A percentile compares a stretch with the other conserved stretches of the same genome.
These are phyloP conservation scores for Entophlyctis helioformis DNA, from an alignment of 192 early-diverging fungal species.

Conservation along the genomic window DNA sequence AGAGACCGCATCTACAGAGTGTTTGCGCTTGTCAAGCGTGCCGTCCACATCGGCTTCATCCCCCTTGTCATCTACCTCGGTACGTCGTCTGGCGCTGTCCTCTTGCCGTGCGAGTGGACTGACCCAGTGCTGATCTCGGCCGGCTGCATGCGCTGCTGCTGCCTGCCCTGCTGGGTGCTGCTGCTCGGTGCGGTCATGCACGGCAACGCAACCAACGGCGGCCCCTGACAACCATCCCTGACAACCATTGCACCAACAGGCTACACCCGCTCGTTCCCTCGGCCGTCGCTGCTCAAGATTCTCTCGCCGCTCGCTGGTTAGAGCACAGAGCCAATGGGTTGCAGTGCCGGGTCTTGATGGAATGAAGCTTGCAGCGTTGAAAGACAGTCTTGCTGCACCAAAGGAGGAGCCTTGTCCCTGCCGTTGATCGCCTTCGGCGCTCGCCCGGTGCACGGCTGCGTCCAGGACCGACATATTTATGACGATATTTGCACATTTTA, in stretches of 20 bases:
- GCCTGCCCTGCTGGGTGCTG: not conserved
- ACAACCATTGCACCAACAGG: conserved; percentile 8
- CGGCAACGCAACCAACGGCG: not conserved
- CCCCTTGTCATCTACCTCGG: conserved; percentile 37
- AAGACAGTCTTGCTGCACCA: too few species aligned
- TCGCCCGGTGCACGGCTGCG: too few species aligned
- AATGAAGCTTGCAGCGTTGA: too few species aligned
- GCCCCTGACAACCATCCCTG: not conserved
- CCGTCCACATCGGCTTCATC: conserved; percentile 37
- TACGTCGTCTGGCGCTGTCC: conserved; percentile 1
- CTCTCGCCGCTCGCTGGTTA: conserved; percentile 34
- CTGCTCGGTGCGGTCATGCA: not conserved
- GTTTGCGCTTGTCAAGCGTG: conserved; percentile 17
- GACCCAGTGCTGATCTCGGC: not conserved
- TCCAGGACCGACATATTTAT: too few species aligned
- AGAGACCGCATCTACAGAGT: conserved; percentile 33
- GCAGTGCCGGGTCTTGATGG: too few species aligned
- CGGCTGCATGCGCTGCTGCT: not conserved
- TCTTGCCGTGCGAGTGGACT: not conserved
- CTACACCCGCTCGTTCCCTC: conserved; percentile 23
- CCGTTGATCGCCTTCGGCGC: too few species aligned
- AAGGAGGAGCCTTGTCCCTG: too few species aligned
- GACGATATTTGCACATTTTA: too few species aligned
- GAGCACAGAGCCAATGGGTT: too few species aligned
- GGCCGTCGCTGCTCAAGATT: conserved; percentile 26